A percentile compares a stretch with the other conserved stretches of the same genome.
Conservation (phyloP, 805 yeast genomes). For the Lachancea nothofagi region DNA sequence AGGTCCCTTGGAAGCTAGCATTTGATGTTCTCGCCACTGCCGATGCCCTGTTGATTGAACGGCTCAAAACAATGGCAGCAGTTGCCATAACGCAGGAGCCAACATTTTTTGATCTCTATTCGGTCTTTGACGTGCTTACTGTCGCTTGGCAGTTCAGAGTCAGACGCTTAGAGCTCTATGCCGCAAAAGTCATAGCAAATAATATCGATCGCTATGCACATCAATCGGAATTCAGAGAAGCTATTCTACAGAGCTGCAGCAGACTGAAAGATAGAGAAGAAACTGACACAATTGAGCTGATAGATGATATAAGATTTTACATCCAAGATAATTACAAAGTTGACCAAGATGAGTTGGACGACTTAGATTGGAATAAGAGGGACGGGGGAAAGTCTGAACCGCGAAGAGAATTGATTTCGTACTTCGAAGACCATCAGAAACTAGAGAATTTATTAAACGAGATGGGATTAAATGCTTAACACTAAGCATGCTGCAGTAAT, state of each 20-base stretch:
- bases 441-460: slow-evolving; percentile 39
- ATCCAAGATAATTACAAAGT: slow-evolving; percentile 34
- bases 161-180: slow-evolving; percentile 58
- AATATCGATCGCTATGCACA: slow-evolving; percentile 37
- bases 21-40: slow-evolving; percentile 55
- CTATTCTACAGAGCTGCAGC: slow-evolving; percentile 43
- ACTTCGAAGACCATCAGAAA: slow-evolving; percentile 32
- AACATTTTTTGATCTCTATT: slow-evolving; percentile 28
- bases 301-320: slow-evolving; percentile 72
- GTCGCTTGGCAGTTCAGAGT: slow-evolving; percentile 65
- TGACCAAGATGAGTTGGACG: slow-evolving; percentile 27
- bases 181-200: slow-evolving; percentile 53
- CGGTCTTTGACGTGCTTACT: slow-evolving; percentile 52
- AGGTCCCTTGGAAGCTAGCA: slow-evolving; percentile 45
- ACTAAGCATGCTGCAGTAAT: not conserved
- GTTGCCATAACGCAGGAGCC: slow-evolving; percentile 33
- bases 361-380: slow-evolving; percentile 20
- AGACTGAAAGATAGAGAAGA: slow-evolving; percentile 59
- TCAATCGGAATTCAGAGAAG: slow-evolving; percentile 37
- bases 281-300: slow-evolving; percentile 72
- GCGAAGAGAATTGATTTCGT: slow-evolving; percentile 21
- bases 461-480: slow-evolving; percentile 40
- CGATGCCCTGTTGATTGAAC: slow-evolving; percentile 52
- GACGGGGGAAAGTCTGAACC: slow-evolving; percentile 12
- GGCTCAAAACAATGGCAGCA: slow-evolving; percentile 61